Base-by-base conservation (phyloP, 2,329 filamentous ascomycete species). In the Kalmusia sp. region DNA sequence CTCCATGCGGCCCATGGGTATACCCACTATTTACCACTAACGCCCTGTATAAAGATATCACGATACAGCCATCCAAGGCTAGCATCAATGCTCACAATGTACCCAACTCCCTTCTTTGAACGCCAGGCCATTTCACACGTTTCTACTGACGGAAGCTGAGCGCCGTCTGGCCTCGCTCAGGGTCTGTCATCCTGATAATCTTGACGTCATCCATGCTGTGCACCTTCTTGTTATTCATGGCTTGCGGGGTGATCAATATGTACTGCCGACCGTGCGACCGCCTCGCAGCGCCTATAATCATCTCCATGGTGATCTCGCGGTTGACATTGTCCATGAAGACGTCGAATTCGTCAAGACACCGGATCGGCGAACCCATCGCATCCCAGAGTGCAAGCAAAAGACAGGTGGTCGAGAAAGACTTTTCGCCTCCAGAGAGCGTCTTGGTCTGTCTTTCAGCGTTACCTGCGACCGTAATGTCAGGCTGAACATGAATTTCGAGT, bases 281-380 rank as follows among this genome's bases (percentile, higher is more conserved):
- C 65, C 95, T 85, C 31, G 95, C 95, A 15, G 92, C 91, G 54
- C 87, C 84, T 63, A 97, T 92, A 74, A 99, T 90, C 89, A 99
- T 92, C 58, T 90, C 90, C 65, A 96, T 96, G 70, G 91, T 96
- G 63, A 96, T 90, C 51, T 90, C 91, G 55, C 95, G 87, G 75
- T 99, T 99, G 54, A 98, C 91, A 63, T 89, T 92, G 76, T 99
- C 95, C 95, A 99, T 99, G 80, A 97, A 99, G 27, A 99, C 95
- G 72, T 99, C 95, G 70, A 98, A 99, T 76, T 99, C 95, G 75
- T 99, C 95, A 49, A 99, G 81, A 69, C 95, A 99, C 49, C 95
- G 87, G 55, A 99, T 89, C 0, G 93, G 93, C 15, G 92, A 96
- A 9, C 95, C 93, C 89, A 99, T 99, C 25, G 95, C 93, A 71